These are phyloP conservation scores for Nannochloris sp. DNA, from an alignment of 139 green algal genomes.

Conservation along the genomic window DNA sequence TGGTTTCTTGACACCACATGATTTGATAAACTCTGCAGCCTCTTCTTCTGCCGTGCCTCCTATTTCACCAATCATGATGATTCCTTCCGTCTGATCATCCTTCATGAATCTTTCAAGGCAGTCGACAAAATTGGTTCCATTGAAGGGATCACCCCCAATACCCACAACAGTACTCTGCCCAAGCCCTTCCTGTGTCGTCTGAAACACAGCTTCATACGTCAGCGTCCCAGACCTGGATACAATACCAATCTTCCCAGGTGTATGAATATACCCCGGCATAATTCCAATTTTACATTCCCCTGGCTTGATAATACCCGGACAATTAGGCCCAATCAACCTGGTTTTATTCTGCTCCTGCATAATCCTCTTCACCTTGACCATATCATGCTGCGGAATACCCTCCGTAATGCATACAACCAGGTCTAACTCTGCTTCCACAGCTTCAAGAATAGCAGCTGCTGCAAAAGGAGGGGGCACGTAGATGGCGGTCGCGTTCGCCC, in stretches of 20 bases:
- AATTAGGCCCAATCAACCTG: conserved; percentile 96
- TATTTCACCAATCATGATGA: conserved; percentile 99
- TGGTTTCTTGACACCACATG: conserved; percentile 84
- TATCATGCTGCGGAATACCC: conserved; percentile 73
- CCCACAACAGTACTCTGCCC: conserved; percentile 93
- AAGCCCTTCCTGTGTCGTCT: conserved; percentile 87
- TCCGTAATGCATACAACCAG: conserved; percentile 99
- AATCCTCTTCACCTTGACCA: conserved; percentile 77
- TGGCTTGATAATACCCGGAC: conserved; percentile 96
- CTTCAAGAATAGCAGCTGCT: conserved; percentile 89
- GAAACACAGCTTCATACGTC: conserved; percentile 97
- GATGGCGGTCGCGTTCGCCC: conserved; percentile 77
- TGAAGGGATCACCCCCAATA: conserved; percentile 89
- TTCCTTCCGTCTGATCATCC: conserved; percentile 91
- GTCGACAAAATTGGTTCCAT: conserved; percentile 98
- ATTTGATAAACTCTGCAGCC: conserved; percentile 85
- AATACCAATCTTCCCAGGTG: conserved; percentile 84
- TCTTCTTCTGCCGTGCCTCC: conserved; percentile 97
- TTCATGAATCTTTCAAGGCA: conserved; percentile 92
- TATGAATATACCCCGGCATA: conserved; percentile 98
- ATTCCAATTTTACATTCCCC: conserved; percentile 99
- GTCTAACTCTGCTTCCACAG: conserved; percentile 86
- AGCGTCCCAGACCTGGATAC: conserved; percentile 95
- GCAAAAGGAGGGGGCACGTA: conserved; percentile 95
- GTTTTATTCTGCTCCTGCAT: conserved; percentile 82